Evolutionary conservation across 2,329 filamentous ascomycete genomes (phyloP).

Genomic region (Stromatinia cepivora): DNA sequence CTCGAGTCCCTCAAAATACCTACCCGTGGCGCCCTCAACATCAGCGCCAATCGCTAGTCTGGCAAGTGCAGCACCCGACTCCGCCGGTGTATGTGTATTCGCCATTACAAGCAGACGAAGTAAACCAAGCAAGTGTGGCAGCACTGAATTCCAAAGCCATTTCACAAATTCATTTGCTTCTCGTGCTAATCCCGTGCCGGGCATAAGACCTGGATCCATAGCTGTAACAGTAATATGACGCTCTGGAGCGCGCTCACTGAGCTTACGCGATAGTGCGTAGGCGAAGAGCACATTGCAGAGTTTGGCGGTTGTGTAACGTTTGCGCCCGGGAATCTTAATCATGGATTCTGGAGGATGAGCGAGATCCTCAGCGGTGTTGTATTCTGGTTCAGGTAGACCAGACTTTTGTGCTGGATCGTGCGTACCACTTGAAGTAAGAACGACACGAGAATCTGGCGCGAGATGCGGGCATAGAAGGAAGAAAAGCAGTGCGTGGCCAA

Average conservation of each 20-base stretch:
- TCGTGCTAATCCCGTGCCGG: slow-evolving; percentile 47
- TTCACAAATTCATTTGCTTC: slow-evolving; percentile 36
- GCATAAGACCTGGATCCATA: slow-evolving; percentile 52
- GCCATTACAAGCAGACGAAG: slow-evolving; percentile 39
- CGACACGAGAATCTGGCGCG: slow-evolving; percentile 45
- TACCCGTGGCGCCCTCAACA: slow-evolving; percentile 42
- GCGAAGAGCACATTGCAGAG: slow-evolving; percentile 51
- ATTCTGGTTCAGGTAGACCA: slow-evolving; percentile 38
- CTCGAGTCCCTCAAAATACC: slow-evolving; percentile 48
- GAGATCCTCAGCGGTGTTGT: slow-evolving; percentile 48
- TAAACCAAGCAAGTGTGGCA: slow-evolving; percentile 44
- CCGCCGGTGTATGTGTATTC: slow-evolving; percentile 45
- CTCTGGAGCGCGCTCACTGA: slow-evolving; percentile 36
- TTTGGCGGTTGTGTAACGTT: slow-evolving; percentile 49
- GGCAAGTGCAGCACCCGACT: slow-evolving; percentile 47
- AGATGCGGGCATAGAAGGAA: slow-evolving; percentile 48
- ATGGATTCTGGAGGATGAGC: slow-evolving; percentile 41
- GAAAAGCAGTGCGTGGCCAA: slow-evolving; percentile 53
- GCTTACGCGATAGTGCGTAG: slow-evolving; percentile 46
- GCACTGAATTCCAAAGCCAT: slow-evolving; percentile 43
- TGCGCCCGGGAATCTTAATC: slow-evolving; percentile 41
- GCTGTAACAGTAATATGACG: slow-evolving; percentile 44
- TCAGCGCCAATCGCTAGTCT: slow-evolving; percentile 44
- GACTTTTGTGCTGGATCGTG: slow-evolving; percentile 49
- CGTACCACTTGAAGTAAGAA: slow-evolving; percentile 48